Evolutionary conservation across 176 grass and related monocot species (phyloP), one percentile per base, ranked within the genome.

Genomic region (Oryza glaberrima): DNA sequence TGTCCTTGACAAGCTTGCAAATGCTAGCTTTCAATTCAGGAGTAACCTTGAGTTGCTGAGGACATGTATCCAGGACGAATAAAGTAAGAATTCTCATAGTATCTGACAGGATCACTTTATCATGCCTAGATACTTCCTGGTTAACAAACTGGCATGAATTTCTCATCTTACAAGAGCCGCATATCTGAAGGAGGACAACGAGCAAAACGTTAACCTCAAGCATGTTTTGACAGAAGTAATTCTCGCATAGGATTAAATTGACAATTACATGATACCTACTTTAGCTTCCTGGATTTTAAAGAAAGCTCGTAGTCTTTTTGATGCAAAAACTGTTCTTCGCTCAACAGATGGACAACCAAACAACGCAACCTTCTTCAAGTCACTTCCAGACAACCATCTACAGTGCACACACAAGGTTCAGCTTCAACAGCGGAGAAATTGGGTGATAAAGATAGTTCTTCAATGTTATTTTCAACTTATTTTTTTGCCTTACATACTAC

Each of bases 251-350:
- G 74, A 79, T 46, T 83, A 14, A 81, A 25, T 11, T 73, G 73
- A 67, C 10, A 65, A 66, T 34, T 22, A 38, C 3, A 17, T 3
- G 34, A 11, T 54, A 86, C 88, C 83, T 87, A 94, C 94, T 83
- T 87, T 78, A 20, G 90, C 90, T 92, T 97, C 94, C 82, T 88
- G 80, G 81, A 97, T 89, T 40, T 80, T 94, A 77, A 97, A 94
- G 75, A 97, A 97, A 70, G 89, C 66, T 38, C 86, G 83, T 14
- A 89, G 72, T 69, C 90, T 88, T 87, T 97, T 94, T n/a, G 86
- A 87, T 70, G 92, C 81, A 72, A 94, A 94, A 77, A 89, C 90
- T 28, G 94, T 94, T 92, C 80, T 88, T 79, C 87, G 70, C 72
- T 92, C 94, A 32, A 87, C 81, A 81, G 90, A 91, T 1, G 86